A percentile compares a stretch with the other conserved stretches of the same genome.
These are phyloP conservation scores for Phytophthora multivora DNA, from an alignment of 352 stramenopile species.

Conservation along the genomic window DNA sequence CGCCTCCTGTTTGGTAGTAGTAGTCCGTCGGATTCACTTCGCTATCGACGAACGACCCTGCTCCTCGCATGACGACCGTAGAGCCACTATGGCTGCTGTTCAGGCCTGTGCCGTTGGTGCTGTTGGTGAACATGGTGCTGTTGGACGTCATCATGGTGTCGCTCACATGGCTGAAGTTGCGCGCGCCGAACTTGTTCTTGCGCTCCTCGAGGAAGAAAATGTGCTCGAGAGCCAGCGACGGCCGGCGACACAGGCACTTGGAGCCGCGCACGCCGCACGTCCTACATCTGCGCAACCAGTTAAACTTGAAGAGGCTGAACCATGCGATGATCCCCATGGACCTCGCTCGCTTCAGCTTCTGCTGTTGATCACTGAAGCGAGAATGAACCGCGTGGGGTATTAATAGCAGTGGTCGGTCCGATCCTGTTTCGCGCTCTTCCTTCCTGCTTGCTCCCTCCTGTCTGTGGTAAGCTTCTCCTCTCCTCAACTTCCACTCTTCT, in stretches of 20 bases:
- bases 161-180: conserved; percentile 83
- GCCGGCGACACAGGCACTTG: conserved; percentile 75
- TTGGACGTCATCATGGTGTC: conserved; percentile 64
- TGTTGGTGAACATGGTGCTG: conserved; percentile 41
- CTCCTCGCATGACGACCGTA: conserved; percentile 45
- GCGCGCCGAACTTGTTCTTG: conserved; percentile 78
- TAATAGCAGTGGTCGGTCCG: background rate
- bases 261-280: conserved; percentile 59
- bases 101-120: conserved; percentile 5
- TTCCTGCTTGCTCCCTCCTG: background rate
- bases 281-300: conserved; percentile 73
- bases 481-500: conserved; percentile 19
- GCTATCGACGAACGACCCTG: conserved; percentile 40
- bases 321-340: conserved; percentile 65
- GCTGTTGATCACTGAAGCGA: conserved; percentile 10
- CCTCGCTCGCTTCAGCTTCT: conserved; percentile 2
- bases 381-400: conserved; percentile 17
- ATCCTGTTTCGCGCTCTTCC: conserved; percentile 10
- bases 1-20: conserved; percentile 15
- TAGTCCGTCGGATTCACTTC: conserved; percentile 41
- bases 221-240: conserved; percentile 74
- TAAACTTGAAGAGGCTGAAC: conserved; percentile 69
- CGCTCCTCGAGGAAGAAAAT: conserved; percentile 85
- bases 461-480: conserved; percentile 20
- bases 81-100: conserved; percentile 27